A percentile compares a stretch with the other conserved stretches of the same genome.
These are phyloP conservation scores for Patellifolia procumbens DNA, from an alignment of 179 eudicot species.

Conservation along the genomic window DNA sequence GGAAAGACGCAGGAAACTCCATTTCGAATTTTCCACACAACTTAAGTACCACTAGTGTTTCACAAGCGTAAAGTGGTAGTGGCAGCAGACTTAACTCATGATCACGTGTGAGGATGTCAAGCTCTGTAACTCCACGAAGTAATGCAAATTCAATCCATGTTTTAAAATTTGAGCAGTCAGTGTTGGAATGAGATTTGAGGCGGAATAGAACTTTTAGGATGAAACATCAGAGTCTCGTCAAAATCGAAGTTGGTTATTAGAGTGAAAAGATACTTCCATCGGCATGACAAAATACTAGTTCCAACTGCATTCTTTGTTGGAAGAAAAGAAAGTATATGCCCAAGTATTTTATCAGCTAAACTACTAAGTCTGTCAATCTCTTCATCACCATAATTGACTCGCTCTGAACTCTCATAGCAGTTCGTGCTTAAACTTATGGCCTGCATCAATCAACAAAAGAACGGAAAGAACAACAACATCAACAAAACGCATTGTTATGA, in stretches of 20 bases:
- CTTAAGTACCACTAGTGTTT: conserved; percentile 20
- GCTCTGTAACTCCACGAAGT: conserved; percentile 17
- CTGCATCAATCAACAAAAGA: neutral
- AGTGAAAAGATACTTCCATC: conserved; percentile 28
- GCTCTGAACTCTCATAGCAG: neutral
- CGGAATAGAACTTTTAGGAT: neutral
- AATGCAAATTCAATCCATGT: conserved; percentile 21
- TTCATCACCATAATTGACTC: neutral
- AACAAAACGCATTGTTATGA: neutral
- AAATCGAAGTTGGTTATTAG: conserved; percentile 14
- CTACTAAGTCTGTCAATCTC: conserved; percentile 26
- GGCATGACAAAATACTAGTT: conserved; percentile 23
- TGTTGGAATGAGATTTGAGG: neutral
- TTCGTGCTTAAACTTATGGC: conserved; percentile 1
- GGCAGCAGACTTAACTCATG: conserved; percentile 1
- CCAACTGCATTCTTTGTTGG: conserved; percentile 29
- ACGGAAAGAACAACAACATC: neutral
- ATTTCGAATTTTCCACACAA: conserved; percentile 2
- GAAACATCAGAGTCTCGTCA: neutral
- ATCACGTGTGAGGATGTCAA: conserved; percentile 4
- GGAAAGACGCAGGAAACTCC: neutral
- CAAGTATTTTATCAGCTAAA: conserved; percentile 26
- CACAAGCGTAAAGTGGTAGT: conserved; percentile 12
- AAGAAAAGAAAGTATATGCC: conserved; percentile 27
- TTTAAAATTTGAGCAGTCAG: neutral